A percentile compares a stretch with the other conserved stretches of the same genome.
These are phyloP conservation scores for Marasmius oreades DNA, from an alignment of 1,284 basidiomycete genomes.

Conservation along the genomic window DNA sequence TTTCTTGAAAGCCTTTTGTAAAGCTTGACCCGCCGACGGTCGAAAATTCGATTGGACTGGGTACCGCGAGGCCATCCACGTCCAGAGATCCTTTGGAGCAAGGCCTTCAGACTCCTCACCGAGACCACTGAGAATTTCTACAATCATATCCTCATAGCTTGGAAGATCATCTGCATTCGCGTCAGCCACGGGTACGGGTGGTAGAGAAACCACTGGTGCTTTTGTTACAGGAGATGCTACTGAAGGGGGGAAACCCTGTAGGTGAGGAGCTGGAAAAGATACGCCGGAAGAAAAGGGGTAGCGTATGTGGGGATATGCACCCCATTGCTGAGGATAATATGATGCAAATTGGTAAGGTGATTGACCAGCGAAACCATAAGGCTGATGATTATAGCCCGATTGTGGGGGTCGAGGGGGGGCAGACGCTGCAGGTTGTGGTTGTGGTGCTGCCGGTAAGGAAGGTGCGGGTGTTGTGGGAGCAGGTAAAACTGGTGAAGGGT, in stretches of 20 bases:
- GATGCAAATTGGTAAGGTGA: background rate
- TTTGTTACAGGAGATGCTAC: slow-evolving; percentile 26
- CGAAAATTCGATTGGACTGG: slow-evolving; percentile 84
- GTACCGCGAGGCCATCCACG: slow-evolving; percentile 75
- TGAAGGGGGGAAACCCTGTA: slow-evolving; percentile 19
- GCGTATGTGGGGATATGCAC: background rate
- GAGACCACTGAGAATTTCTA: slow-evolving; percentile 64
- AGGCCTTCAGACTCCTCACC: slow-evolving; percentile 63
- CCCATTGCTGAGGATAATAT: background rate
- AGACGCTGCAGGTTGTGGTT: background rate
- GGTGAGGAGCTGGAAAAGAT: slow-evolving; percentile 13
- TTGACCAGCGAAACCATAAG: background rate
- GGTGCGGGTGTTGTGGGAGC: background rate
- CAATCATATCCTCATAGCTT: slow-evolving; percentile 85
- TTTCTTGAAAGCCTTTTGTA: slow-evolving; percentile 77
- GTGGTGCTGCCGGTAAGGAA: background rate
- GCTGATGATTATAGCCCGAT: background rate
- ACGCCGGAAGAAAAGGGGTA: background rate
- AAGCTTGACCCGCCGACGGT: slow-evolving; percentile 77
- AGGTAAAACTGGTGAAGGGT: background rate
- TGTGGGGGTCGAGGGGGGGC: slow-evolving; percentile 1
- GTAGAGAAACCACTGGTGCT: slow-evolving; percentile 20
- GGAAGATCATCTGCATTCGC: slow-evolving; percentile 61
- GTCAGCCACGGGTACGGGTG: slow-evolving; percentile 28
- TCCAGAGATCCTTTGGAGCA: slow-evolving; percentile 75